Base-by-base conservation (phyloP, 345 rosid genomes). In the Lepidium africanum region DNA sequence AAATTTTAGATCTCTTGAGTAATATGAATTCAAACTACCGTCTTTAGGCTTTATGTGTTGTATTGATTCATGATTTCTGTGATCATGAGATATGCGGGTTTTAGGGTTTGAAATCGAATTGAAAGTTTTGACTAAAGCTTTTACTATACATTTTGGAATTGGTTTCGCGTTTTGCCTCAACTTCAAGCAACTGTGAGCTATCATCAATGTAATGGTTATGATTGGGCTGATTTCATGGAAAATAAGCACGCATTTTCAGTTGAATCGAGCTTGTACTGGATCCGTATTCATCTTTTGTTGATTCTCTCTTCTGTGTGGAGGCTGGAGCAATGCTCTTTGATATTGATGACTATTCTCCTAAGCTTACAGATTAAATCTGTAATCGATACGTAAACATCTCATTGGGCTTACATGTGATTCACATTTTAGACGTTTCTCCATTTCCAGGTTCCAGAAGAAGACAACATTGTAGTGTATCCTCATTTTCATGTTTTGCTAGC, bases 371-470 rank as follows among this genome's bases (percentile, higher is more conserved):
- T 12, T 41, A 27, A 3, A 27, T 60, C 9, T 58, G 27, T n/a
- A 16, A 25, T 13, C 10, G 33, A 14, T 33, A 5, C 59, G 0
- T 23, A 65, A 8, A 25, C 59, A 54, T 54, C 43, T 13, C 2
- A 54, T 55, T 19, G 5, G 27, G 10, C 25, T 39, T 63, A 17
- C 30, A 12, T 6, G 15, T 27, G 19, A 17, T n/a, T 42, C 27
- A 40, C 62, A n/a, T 43, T 53, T 63, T 61, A 14, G 4, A 54
- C 16, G 49, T 41, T 51, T 60, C 54, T 23, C 12, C 27, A 30
- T 60, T 40, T 70, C 12, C 60, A 70, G 53, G 53, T 60, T 70
- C 6, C n/a, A 12, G 15, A 36, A 50, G 41, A 45, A 54, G 23
- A 9, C 39, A 25, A 21, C 56, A 15, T 52, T 70, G 8, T 59